Conservation (phyloP, 2,329 filamentous ascomycete species). For the Nakataea oryzae region DNA sequence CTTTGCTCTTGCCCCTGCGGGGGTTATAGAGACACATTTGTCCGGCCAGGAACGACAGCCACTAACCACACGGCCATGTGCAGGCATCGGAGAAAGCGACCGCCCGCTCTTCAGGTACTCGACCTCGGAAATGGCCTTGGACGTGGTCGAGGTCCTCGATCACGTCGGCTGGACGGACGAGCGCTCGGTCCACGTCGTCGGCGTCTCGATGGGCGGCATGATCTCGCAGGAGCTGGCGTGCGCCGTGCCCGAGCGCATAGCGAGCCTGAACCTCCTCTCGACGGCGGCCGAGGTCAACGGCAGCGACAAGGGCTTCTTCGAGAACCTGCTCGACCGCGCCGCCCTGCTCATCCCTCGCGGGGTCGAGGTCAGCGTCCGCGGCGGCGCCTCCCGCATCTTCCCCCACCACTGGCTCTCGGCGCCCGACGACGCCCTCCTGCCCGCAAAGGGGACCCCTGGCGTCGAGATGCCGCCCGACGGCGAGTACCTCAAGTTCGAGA, state of each 20-base stretch:
- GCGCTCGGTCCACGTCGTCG: constrained; percentile 54
- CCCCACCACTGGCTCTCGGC: constrained; percentile 47
- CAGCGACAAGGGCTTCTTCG: constrained; percentile 50
- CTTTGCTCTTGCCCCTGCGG: no score
- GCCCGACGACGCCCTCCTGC: constrained; percentile 48
- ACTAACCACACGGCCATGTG: background rate
- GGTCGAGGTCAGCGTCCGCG: constrained; percentile 53
- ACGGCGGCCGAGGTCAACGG: constrained; percentile 52
- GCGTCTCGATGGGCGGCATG: constrained; percentile 85
- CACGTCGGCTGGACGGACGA: constrained; percentile 46
- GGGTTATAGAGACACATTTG: no score
- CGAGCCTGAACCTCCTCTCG: constrained; percentile 47
- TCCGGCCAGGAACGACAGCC: background rate
- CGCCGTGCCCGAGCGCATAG: constrained; percentile 39
- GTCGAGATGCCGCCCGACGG: constrained; percentile 6
- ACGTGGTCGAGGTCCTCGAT: constrained; percentile 59
- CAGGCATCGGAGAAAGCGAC: constrained; percentile 63
- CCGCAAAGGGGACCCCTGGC: constrained; percentile 12
- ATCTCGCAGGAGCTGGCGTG: constrained; percentile 71
- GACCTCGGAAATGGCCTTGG: constrained; percentile 75
- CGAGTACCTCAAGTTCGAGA: constrained; percentile 48
- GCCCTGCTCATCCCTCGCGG: constrained; percentile 58
- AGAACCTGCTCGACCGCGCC: constrained; percentile 50
- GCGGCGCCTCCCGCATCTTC: constrained; percentile 59
- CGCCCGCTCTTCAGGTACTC: constrained; percentile 71